Evolutionary conservation across 805 yeast genomes (phyloP).

Genomic region (Kodamaea kakaduensis): DNA sequence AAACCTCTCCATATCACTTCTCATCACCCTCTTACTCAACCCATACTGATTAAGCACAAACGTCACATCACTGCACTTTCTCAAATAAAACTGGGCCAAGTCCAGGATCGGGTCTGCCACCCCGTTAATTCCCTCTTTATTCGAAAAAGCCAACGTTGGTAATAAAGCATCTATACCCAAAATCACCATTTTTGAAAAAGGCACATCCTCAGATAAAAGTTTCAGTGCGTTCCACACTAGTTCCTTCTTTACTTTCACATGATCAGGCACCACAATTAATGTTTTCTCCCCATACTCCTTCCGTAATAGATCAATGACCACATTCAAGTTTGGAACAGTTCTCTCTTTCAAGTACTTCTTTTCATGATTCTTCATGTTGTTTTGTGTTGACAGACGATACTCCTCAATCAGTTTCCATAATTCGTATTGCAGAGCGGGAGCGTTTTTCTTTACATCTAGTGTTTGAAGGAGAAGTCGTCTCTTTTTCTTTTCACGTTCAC

Average conservation of each 20-base stretch:
- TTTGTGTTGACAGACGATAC: no score
- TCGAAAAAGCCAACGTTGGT: conserved; percentile 19
- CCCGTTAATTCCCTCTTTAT: conserved; percentile 13
- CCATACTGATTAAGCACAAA: conserved; percentile 11
- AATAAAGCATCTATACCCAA: conserved; percentile 20
- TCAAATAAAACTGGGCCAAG: conserved; percentile 16
- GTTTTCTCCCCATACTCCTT: no score
- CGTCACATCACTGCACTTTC: conserved; percentile 15
- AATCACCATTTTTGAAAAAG: conserved; percentile 14
- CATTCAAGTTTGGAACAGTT: neutral
- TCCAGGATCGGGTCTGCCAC: conserved; percentile 20
- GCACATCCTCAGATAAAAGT: no score
- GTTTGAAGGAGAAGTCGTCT: no score
- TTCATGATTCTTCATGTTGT: conserved; percentile 4
- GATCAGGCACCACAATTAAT: no score
- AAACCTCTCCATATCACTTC: conserved; percentile 12
- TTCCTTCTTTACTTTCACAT: no score
- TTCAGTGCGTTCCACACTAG: no score
- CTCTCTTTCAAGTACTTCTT: conserved; percentile 1
- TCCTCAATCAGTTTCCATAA: neutral
- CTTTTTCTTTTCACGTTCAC: no score
- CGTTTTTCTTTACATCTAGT: neutral
- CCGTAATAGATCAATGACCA: no score
- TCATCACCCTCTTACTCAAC: neutral
- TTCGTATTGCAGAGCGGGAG: conserved; percentile 1